A percentile compares a stretch with the other conserved stretches of the same genome.
phyloP scores from a whole-genome alignment of 805 yeast species.

The Candida oleophila region DNA sequence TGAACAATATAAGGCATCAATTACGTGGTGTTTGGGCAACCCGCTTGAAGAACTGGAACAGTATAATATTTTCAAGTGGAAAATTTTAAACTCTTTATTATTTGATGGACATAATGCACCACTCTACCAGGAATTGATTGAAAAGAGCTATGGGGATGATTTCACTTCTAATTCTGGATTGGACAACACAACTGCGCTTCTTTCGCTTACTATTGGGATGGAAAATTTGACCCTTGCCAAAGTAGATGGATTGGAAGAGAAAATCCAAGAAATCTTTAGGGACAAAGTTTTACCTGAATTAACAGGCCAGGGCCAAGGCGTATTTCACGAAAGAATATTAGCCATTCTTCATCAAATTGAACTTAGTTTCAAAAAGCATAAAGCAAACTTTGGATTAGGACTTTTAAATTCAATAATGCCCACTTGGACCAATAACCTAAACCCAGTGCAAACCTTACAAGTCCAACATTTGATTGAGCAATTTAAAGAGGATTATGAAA shows the following conservation, averaged over 20 bases:
- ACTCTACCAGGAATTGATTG: constrained; percentile 81
- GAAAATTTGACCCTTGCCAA: constrained; percentile 62
- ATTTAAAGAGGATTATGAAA: constrained; percentile 61
- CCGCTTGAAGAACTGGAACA: constrained; percentile 53
- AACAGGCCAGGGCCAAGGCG: constrained; percentile 15
- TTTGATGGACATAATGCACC: constrained; percentile 93
- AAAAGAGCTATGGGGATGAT: constrained; percentile 80
- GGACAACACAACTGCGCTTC: constrained; percentile 74
- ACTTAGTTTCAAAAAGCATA: constrained; percentile 77
- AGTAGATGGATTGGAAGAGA: constrained; percentile 46
- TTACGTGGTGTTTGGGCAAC: constrained; percentile 85
- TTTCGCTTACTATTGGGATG: constrained; percentile 80
- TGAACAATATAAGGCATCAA: constrained; percentile 72
- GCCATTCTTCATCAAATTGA: constrained; percentile 90
- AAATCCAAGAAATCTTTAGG: constrained; percentile 47
- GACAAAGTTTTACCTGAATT: constrained; percentile 37
- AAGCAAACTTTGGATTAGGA: constrained; percentile 85
- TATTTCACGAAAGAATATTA: constrained; percentile 51
- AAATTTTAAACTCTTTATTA: constrained; percentile 65
- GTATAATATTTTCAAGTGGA: constrained; percentile 71
- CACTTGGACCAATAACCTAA: constrained; percentile 80
- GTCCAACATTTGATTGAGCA: constrained; percentile 58
- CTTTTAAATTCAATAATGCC: constrained; percentile 73
- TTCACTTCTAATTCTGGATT: constrained; percentile 85
- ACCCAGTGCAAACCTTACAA: constrained; percentile 67